A percentile compares a stretch with the other conserved stretches of the same genome.
Conservation (phyloP, 176 grass and related monocot genomes). For the Olyra latifolia region DNA sequence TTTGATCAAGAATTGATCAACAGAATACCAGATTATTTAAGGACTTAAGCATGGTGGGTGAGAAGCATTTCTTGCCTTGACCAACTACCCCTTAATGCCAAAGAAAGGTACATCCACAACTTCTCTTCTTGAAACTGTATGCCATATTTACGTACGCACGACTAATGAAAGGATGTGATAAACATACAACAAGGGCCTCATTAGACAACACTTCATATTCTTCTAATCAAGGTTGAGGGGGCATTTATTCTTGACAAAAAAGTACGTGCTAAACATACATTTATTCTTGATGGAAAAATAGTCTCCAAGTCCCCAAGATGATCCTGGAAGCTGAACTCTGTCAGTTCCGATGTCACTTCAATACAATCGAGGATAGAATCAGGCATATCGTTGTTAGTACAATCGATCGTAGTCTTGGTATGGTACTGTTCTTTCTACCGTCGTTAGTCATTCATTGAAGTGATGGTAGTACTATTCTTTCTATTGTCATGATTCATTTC, state of each 20-base stretch:
- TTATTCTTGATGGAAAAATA: background rate
- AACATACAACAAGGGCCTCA: background rate
- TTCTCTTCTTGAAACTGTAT: background rate
- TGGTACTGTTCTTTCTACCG: background rate
- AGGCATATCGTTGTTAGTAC: background rate
- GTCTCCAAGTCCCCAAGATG: conserved; percentile 8
- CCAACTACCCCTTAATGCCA: background rate
- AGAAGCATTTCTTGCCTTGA: conserved; percentile 14
- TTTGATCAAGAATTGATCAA: background rate
- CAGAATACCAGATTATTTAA: background rate
- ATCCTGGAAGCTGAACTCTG: background rate
- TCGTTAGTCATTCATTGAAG: background rate
- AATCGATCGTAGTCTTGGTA: background rate
- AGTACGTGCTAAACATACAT: no score
- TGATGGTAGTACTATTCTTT: conserved; percentile 4
- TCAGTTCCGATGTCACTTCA: conserved; percentile 21
- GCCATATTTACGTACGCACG: background rate
- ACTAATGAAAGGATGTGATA: background rate
- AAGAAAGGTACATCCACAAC: background rate
- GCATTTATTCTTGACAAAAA: background rate
- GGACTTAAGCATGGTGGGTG: background rate
- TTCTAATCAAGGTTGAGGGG: no score
- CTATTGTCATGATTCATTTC: background rate
- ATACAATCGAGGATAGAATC: background rate
- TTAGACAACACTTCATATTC: background rate